Conservation (phyloP, 495 filamentous ascomycete genomes). For the Xylaria sp. region DNA sequence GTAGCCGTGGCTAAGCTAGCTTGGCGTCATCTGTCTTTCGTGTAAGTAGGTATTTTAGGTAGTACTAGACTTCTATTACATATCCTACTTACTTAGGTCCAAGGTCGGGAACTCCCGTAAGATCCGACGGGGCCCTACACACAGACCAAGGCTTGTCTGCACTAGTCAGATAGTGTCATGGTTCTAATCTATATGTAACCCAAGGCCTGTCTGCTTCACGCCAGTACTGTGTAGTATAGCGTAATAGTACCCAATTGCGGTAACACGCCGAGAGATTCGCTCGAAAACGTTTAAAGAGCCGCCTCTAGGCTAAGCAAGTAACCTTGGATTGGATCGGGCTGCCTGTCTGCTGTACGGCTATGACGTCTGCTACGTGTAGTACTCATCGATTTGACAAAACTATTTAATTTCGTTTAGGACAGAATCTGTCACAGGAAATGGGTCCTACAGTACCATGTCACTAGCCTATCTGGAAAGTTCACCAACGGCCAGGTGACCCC, state of each 20-base stretch:
- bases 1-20: constrained; percentile 19
- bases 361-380: no score
- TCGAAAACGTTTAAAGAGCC: background rate
- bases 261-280: background rate
- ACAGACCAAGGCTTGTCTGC: constrained; percentile 12
- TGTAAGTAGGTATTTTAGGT: background rate
- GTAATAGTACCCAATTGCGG: background rate
- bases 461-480: background rate
- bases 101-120: constrained; percentile 23
- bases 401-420: background rate
- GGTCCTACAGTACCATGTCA: background rate
- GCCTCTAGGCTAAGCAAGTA: background rate
- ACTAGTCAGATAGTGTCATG: background rate
- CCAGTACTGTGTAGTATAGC: background rate
- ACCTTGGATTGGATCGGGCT: background rate
- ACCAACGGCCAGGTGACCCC: background rate
- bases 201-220: background rate
- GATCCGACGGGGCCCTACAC: constrained; percentile 9
- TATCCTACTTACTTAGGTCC: background rate
- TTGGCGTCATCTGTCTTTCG: constrained; percentile 20
- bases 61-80: background rate
- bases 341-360: background rate
- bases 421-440: background rate
- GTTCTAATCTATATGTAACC: background rate
- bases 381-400: no score